A percentile compares a stretch with the other conserved stretches of the same genome.
Evolutionary conservation across 148 eudicot genomes (phyloP).

Genomic region (Fallopia convolvulus): DNA sequence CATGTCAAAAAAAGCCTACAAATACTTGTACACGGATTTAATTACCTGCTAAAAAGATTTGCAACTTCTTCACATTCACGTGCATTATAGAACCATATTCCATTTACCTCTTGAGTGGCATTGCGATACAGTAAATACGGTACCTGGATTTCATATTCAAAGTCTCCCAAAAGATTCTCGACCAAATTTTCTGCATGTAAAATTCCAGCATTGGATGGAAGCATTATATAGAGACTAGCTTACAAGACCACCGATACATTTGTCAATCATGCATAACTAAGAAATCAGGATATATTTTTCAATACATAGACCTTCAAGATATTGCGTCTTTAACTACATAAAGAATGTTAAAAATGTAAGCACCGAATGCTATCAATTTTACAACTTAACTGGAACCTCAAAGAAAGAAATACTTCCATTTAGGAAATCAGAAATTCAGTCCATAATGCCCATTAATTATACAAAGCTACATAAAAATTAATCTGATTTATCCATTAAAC

Average conservation of each 20-base stretch:
- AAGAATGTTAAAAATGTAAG: not conserved
- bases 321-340: not conserved
- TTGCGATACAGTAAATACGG: slow-evolving; percentile 91
- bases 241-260: not conserved
- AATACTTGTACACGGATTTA: not conserved
- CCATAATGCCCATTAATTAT: not conserved
- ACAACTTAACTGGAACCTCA: not conserved
- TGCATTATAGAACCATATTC: slow-evolving; percentile 94
- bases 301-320: not conserved
- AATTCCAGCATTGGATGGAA: slow-evolving; percentile 21
- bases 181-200: slow-evolving; percentile 70
- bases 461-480: not conserved
- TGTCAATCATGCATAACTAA: not conserved
- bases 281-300: not conserved
- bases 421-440: not conserved
- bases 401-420: not conserved
- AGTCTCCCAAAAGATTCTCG: slow-evolving; percentile 90
- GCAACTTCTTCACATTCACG: slow-evolving; percentile 97
- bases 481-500: not conserved
- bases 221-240: too few relatives aligned
- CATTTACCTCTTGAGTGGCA: slow-evolving; percentile 96
- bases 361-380: not conserved
- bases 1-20: not conserved
- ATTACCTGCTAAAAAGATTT: slow-evolving; percentile 80
- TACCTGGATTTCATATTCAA: slow-evolving; percentile 87